Evolutionary conservation across 2,329 filamentous ascomycete species (phyloP), one percentile per base, ranked within the genome.

Genomic region (Botrytis elliptica): DNA sequence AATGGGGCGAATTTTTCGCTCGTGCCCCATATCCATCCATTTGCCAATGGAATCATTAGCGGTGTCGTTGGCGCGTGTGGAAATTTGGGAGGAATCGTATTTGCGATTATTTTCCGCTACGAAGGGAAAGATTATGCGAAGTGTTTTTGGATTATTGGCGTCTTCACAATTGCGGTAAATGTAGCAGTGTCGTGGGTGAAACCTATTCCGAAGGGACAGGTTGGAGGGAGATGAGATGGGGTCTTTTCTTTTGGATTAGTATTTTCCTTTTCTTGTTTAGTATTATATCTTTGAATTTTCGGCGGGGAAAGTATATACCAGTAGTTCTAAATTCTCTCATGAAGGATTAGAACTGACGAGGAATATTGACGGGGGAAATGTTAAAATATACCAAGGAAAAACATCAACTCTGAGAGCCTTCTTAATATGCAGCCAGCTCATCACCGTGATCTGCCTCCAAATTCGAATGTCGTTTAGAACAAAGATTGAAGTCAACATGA

Each of bases 1-100:
- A 97, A 97, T 80, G 95, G 95, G 0, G 90, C 93, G 59, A 96
- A 93, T 83, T 97, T 96, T 82, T 89, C 93, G 0, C 87, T 97
- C 9, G 91, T 97, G 38, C 94, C 94, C 5, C 95, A 97, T 80
- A 91, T 97, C 1, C 92, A 95, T 71, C 82, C 93, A 1, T 88
- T 87, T 75, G 93, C 93, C 75, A 97, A 97, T 82, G 94, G 93
- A 82, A 84, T 79, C 40, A 87, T 97, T 10, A 93, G 91, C 1
- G 94, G 94, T 20, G 85, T 93, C 52, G 91, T 93, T 0, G 95
- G 95, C 16, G 94, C 92, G 0, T 86, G 88, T 14, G 94, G 95
- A 1, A 98, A 97, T 79, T 82, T 97, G 16, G 95, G 95, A 6
- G 95, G 95, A 20, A 89, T 97, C 70, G 82, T 97, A 67, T 97